A percentile compares a stretch with the other conserved stretches of the same genome.
Conservation (phyloP, 2,329 filamentous ascomycete genomes). For the Fusarium dimerum region DNA sequence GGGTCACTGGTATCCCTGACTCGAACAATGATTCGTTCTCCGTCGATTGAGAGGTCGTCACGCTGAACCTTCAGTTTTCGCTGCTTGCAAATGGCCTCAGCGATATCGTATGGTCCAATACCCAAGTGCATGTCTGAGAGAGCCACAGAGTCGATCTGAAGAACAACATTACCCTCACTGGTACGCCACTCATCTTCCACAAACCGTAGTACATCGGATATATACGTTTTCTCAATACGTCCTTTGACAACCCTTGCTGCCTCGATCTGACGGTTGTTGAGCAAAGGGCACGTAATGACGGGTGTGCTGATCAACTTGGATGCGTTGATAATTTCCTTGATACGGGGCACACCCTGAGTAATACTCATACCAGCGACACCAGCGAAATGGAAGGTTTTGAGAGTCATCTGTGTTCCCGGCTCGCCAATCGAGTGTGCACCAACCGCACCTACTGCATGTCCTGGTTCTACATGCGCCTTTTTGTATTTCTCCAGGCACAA, state of each 20-base stretch:
- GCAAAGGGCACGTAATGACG: conserved; percentile 83
- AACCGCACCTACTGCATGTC: conserved; percentile 93
- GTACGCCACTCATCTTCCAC: conserved; percentile 89
- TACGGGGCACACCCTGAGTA: conserved; percentile 97
- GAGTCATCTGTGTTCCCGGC: conserved; percentile 97
- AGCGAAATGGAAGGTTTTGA: conserved; percentile 99
- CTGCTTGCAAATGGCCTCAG: conserved; percentile 72
- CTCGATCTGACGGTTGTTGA: conserved; percentile 72
- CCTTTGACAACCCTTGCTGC: conserved; percentile 91
- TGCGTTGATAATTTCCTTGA: conserved; percentile 99
- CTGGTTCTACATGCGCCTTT: conserved; percentile 87
- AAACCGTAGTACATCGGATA: conserved; percentile 77
- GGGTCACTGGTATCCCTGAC: conserved; percentile 60
- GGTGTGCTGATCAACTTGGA: conserved; percentile 93
- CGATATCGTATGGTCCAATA: conserved; percentile 72
- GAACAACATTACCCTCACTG: conserved; percentile 72
- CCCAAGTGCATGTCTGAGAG: conserved; percentile 82
- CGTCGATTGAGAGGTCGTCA: conserved; percentile 62
- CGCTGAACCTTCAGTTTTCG: conserved; percentile 79
- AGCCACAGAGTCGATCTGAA: conserved; percentile 78
- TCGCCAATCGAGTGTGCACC: conserved; percentile 98
- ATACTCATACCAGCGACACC: conserved; percentile 99
- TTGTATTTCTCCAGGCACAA: conserved; percentile 89
- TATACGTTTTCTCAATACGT: conserved; percentile 90
- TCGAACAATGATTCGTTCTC: conserved; percentile 70